Evolutionary conservation across 2,329 filamentous ascomycete species (phyloP).

Genomic region (Rhynchosporium secalis): DNA sequence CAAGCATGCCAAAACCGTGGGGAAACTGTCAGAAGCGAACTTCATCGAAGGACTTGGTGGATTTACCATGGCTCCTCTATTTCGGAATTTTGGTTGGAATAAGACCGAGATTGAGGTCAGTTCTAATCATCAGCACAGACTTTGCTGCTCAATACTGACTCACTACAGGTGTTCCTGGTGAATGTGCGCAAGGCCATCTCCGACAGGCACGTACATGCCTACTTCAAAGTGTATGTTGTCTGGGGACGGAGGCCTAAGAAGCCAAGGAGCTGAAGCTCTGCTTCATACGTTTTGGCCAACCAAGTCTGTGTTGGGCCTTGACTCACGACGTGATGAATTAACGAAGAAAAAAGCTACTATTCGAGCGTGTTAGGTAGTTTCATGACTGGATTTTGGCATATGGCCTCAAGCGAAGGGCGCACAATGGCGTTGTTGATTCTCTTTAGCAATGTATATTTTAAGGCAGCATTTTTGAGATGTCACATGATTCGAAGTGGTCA

Average conservation of each 20-base stretch:
- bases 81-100: constrained; percentile 34
- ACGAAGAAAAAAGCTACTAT: background rate
- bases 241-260: constrained; percentile 34
- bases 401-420: background rate
- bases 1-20: constrained; percentile 31
- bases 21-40: constrained; percentile 35
- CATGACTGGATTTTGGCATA: background rate
- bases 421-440: background rate
- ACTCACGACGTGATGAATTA: constrained; percentile 1
- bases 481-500: background rate
- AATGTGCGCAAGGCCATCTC: constrained; percentile 33
- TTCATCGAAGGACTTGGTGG: constrained; percentile 31
- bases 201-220: constrained; percentile 35
- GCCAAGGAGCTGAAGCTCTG: background rate
- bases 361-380: constrained; percentile 3
- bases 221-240: constrained; percentile 36
- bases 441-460: constrained; percentile 3
- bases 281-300: background rate
- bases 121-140: background rate
- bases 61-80: constrained; percentile 36
- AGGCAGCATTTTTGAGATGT: background rate
- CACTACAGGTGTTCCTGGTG: constrained; percentile 33
- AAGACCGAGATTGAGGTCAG: constrained; percentile 38
- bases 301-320: background rate
- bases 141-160: background rate